Base-by-base conservation (phyloP, 2,329 filamentous ascomycete genomes). In the Graphilbum ipis-grandicollis region DNA sequence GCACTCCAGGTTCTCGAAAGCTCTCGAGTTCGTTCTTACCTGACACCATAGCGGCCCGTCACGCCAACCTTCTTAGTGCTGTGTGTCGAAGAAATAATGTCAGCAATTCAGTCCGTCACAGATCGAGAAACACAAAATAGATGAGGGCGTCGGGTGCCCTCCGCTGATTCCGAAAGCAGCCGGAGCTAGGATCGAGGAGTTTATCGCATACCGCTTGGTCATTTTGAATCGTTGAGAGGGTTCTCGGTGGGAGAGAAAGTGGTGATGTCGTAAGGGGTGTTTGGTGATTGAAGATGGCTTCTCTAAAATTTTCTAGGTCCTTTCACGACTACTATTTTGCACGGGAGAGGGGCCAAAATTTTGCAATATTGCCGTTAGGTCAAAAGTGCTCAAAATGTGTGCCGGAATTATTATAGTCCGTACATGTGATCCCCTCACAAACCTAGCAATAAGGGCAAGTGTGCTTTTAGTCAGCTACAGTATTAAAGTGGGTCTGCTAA, bases 11-110 rank as follows among this genome's bases (percentile, higher is more conserved):
- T n/a, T n/a, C n/a, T n/a, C n/a, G n/a, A n/a, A n/a, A n/a, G n/a
- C n/a, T n/a, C n/a, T n/a, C n/a, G n/a, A n/a, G n/a, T n/a, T n/a
- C n/a, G 12, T 41, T 42, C 44, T 48, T 36, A 48, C 46, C 44
- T 44, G 40, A 39, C 50, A 52, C 52, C 52, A 50, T 92, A 46
- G 28, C 44, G 44, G 69, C 86, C 83, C 71, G 88, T 94, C 65
- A 94, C 86, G 65, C 84, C 84, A 77, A 93, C 85, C 81, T 93
- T 92, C 80, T 83, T 92, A 51, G 84, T 92, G 71, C 84, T 46
- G 32, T 15, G 19, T 45, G 32, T 14, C 17, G 17, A 25, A 31
- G 30, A 31, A 43, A 35, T 21, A 40, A 35, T 21, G 39, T 46
- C 39, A 46, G 44, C 37, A 39, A 18, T 36, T 38, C 32, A n/a